These are phyloP conservation scores for Xylaria sp. DNA, from an alignment of 2,329 filamentous ascomycete species.

Conservation along the genomic window DNA sequence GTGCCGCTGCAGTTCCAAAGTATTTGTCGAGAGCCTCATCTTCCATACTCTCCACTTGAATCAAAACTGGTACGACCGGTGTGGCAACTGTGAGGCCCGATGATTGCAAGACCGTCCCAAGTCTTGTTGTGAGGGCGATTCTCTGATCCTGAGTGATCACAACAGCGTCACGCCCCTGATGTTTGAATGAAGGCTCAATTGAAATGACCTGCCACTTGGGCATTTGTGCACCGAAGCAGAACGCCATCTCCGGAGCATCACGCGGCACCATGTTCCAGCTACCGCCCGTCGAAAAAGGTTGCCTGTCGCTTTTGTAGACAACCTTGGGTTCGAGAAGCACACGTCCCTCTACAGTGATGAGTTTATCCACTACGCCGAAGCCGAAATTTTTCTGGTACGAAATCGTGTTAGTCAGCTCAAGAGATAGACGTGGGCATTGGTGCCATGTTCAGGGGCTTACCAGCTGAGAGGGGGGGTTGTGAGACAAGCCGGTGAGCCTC, in stretches of 20 bases:
- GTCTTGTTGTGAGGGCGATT: no score
- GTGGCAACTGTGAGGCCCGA: neutral
- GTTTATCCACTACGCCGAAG: neutral
- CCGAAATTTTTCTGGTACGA: constrained; percentile 59
- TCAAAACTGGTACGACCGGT: neutral
- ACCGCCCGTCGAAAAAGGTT: constrained; percentile 1
- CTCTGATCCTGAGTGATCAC: no score
- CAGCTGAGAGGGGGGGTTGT: constrained; percentile 41
- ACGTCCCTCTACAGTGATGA: constrained; percentile 30
- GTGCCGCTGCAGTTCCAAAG: neutral
- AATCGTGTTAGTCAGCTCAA: neutral
- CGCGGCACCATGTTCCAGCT: constrained; percentile 35
- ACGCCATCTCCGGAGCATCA: neutral
- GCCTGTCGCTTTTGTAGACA: constrained; percentile 5
- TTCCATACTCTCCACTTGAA: neutral
- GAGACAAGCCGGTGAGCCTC: constrained; percentile 59
- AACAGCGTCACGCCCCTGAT: no score
- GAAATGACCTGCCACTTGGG: neutral
- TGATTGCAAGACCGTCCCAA: neutral
- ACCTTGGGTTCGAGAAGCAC: constrained; percentile 24
- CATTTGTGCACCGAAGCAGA: neutral
- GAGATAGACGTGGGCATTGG: neutral
- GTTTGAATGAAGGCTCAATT: no score
- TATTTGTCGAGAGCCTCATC: neutral
- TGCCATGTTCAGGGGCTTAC: constrained; percentile 5